Evolutionary conservation across 2,329 filamentous ascomycete genomes (phyloP), one percentile per base, ranked within the genome.

Genomic region (Exophiala sp.): DNA sequence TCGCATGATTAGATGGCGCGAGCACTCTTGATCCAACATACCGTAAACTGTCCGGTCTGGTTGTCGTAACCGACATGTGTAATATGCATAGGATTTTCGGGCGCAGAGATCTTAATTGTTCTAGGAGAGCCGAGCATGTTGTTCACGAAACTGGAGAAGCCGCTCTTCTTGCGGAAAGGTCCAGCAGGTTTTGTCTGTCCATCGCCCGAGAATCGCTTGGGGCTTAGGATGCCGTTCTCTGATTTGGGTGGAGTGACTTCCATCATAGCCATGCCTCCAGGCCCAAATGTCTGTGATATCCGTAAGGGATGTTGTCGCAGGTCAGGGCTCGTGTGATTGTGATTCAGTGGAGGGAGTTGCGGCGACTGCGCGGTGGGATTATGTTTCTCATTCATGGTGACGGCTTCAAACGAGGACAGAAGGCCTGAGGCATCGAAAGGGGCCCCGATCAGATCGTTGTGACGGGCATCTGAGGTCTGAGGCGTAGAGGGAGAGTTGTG

Each of bases 21-120:
- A 59, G 55, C n/a, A 62, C 29, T 16, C 46, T 37, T 7, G 41
- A 50, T 46, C 47, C 37, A 46, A 79, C 83, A 65, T 76, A 95
- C 89, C 50, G 91, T 97, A 68, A 95, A 98, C 71, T 95, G 88
- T 59, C 93, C 93, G 2, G 93, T 97, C 63, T 87, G 80, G 71
- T 93, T 95, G 70, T 98, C 91, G 68, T 95, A 96, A 61, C 91
- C 91, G 59, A 98, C 93, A 69, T 98, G 93, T 50, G 91, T 97
- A 62, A 98, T 88, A 70, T 97, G 93, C 53, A 97, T 89, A 42
- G 93, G 93, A 63, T 98, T 97, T 69, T 95, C 90, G 47, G 93
- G 93, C 30, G 89, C 88, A n/a, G 93, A 97, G 63, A 98, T 98
- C 68, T 91, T 82, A 40, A 93, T 88, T 58, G 89, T 88, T 69